A percentile compares a stretch with the other conserved stretches of the same genome.
Evolutionary conservation across 2,329 filamentous ascomycete species (phyloP).

Genomic region (Microsporum ferrugineum): DNA sequence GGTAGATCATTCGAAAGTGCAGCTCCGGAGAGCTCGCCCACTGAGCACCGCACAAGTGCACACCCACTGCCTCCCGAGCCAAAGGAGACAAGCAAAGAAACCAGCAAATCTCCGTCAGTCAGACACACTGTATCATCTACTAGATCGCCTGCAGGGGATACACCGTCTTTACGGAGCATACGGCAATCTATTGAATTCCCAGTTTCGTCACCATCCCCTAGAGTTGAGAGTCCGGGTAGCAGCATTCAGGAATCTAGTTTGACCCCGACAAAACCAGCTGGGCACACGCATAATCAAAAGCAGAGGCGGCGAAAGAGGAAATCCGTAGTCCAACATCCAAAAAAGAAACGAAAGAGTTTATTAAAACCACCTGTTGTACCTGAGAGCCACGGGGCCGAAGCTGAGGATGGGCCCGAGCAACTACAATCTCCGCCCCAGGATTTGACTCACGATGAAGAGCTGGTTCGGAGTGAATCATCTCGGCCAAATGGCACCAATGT

Average conservation of each 20-base stretch:
- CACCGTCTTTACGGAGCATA: not conserved
- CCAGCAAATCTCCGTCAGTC: not conserved
- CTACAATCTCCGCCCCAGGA: not conserved
- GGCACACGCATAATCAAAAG: not conserved
- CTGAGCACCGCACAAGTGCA: not conserved
- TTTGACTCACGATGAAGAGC: not conserved
- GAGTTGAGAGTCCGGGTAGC: not conserved
- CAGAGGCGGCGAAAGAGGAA: slow-evolving; percentile 12
- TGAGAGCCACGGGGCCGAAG: not conserved
- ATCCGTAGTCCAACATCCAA: slow-evolving; percentile 9
- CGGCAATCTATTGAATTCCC: not conserved
- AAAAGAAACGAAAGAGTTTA: slow-evolving; percentile 9
- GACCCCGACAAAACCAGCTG: not conserved
- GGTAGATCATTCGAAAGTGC: not conserved
- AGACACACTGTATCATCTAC: not conserved
- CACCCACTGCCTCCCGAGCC: not conserved
- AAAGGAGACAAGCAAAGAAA: not conserved
- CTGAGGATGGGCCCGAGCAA: not conserved
- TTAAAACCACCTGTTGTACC: not conserved
- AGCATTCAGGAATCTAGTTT: not conserved
- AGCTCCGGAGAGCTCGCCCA: not conserved
- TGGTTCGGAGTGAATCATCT: not conserved
- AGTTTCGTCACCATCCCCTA: not conserved
- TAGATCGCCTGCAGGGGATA: not conserved
- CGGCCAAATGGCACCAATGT: not conserved